phyloP scores from a whole-genome alignment of 306 rosid genomes.

The Luffa acutangula region DNA sequence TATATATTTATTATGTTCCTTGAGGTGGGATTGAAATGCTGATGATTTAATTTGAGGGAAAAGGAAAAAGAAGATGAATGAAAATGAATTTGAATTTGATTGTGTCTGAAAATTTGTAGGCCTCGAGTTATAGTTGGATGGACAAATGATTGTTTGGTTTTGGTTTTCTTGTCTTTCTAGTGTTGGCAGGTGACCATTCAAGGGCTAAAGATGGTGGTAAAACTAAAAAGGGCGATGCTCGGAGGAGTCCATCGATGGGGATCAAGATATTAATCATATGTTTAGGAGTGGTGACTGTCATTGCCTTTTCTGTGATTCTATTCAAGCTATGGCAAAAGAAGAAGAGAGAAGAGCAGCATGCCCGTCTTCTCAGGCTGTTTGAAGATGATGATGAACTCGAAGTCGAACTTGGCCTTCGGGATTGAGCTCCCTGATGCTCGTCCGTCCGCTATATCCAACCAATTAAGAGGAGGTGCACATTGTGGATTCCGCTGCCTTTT shows the following conservation, averaged over 20 bases:
- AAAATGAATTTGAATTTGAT: neutral
- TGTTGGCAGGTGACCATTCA: conserved; percentile 36
- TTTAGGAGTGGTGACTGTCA: conserved; percentile 33
- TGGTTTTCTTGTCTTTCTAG: neutral
- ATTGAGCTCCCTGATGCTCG: conserved; percentile 22
- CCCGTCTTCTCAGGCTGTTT: conserved; percentile 79
- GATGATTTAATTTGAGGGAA: neutral
- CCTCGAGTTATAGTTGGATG: neutral
- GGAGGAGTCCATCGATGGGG: conserved; percentile 29
- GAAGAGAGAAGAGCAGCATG: conserved; percentile 79
- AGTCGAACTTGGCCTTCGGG: conserved; percentile 81
- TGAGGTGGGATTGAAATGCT: neutral
- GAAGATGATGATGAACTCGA: conserved; percentile 92
- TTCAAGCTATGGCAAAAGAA: conserved; percentile 74
- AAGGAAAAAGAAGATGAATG: neutral
- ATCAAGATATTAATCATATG: conserved; percentile 32
- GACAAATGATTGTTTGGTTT: too few species aligned
- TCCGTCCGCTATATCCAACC: neutral
- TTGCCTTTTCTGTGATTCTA: conserved; percentile 37
- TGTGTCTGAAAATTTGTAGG: neutral
- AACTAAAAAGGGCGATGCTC: conserved; percentile 17
- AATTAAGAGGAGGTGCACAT: neutral
- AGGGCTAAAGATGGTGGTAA: conserved; percentile 26
- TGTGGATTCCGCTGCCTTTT: neutral
- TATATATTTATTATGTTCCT: neutral